Evolutionary conservation across 2,329 filamentous ascomycete genomes (phyloP).

Genomic region (Gliomastix tumulicola): DNA sequence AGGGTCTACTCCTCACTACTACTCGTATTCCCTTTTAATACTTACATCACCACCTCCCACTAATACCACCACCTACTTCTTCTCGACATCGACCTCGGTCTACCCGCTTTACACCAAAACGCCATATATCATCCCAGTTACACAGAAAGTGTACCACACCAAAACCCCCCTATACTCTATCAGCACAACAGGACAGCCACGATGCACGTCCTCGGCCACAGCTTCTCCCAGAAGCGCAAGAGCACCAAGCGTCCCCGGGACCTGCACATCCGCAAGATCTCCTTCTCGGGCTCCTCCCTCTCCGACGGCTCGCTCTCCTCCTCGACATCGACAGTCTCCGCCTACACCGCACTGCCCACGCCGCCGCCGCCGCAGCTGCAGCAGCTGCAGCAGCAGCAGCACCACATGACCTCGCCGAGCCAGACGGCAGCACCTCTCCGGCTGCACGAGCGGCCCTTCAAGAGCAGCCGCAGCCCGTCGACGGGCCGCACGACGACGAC

Average conservation of each 20-base stretch:
- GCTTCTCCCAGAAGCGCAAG: conserved; percentile 27
- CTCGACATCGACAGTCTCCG: conserved; percentile 19
- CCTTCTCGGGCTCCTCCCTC: conserved; percentile 30
- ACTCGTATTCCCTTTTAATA: too few relatives aligned
- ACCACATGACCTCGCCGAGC: too few relatives aligned
- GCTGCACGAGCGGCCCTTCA: conserved; percentile 25
- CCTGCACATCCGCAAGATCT: conserved; percentile 32
- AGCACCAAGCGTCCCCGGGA: conserved; percentile 23
- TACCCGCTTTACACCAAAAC: too few relatives aligned
- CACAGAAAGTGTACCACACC: too few relatives aligned
- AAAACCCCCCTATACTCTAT: too few relatives aligned
- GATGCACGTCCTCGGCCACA: conserved; percentile 27
- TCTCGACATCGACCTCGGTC: too few relatives aligned
- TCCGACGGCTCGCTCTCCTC: conserved; percentile 25
- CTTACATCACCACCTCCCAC: too few relatives aligned
- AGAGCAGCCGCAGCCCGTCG: conserved; percentile 7
- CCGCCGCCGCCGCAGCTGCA: conserved; percentile 3
- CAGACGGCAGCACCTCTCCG: conserved; percentile 29
- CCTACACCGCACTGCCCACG: conserved; percentile 10
- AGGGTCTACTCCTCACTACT: too few relatives aligned
- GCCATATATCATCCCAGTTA: too few relatives aligned
- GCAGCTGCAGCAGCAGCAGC: conserved; percentile 15
- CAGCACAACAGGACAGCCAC: too few relatives aligned
- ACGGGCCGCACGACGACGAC: conserved; percentile 13
- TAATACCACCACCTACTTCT: too few relatives aligned